Evolutionary conservation across 108 stramenopile species (phyloP).

Genomic region (Fistulifera solaris): DNA sequence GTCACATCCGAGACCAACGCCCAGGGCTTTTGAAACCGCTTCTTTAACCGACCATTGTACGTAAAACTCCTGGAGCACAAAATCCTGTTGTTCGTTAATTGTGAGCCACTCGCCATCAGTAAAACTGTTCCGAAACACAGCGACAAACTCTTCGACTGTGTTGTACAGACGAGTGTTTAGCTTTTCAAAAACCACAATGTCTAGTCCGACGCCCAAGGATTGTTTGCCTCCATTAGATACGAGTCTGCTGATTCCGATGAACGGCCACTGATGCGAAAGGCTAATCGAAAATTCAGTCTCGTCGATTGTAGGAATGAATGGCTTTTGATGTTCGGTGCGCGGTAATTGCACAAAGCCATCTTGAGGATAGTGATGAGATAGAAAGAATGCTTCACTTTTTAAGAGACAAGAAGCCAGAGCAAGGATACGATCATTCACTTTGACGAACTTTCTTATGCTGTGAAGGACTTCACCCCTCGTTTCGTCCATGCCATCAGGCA

Average conservation of each 20-base stretch:
- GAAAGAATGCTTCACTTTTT: conserved; percentile 57
- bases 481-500: too few species aligned
- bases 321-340: conserved; percentile 53
- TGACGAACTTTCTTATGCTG: too few species aligned
- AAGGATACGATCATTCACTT: neutral
- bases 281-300: conserved; percentile 29
- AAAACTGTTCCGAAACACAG: conserved; percentile 40
- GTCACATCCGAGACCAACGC: conserved; percentile 50
- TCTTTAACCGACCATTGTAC: conserved; percentile 80
- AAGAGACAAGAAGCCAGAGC: conserved; percentile 48
- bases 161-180: conserved; percentile 28
- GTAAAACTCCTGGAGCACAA: conserved; percentile 48
- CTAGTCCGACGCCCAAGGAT: conserved; percentile 37
- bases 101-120: conserved; percentile 50
- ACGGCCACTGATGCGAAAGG: conserved; percentile 75
- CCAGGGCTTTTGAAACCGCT: conserved; percentile 77
- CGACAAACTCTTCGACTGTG: conserved; percentile 42
- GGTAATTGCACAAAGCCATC: conserved; percentile 43
- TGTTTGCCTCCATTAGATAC: conserved; percentile 1
- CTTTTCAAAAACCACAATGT: conserved; percentile 55
- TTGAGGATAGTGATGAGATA: neutral
- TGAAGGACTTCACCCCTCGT: too few species aligned
- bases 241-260: conserved; percentile 44
- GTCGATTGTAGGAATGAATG: conserved; percentile 44
- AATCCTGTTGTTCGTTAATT: conserved; percentile 18